Evolutionary conservation across 208 protist genomes (phyloP).

Genomic region (Vickermania ingenoplastis): DNA sequence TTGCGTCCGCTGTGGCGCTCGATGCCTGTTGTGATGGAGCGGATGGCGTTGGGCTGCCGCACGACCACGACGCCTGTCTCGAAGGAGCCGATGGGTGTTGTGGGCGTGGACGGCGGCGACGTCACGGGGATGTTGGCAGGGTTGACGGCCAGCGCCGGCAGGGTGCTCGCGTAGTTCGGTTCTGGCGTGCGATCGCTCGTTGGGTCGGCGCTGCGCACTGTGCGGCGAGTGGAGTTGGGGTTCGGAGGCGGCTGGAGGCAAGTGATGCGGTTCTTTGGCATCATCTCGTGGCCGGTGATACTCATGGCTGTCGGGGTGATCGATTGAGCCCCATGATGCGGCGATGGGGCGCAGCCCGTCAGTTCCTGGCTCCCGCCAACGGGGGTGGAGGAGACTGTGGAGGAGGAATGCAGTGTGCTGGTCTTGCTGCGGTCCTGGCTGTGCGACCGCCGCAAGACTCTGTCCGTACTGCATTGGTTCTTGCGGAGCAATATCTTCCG

Average conservation of each 20-base stretch:
- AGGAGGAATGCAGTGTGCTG: too few relatives aligned
- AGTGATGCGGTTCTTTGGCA: not conserved
- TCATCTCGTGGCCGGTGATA: too few relatives aligned
- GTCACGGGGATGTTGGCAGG: not conserved
- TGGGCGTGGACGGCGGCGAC: not conserved
- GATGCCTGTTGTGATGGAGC: not conserved
- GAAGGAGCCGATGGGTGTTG: not conserved
- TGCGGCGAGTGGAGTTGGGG: not conserved
- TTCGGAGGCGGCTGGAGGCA: too few relatives aligned
- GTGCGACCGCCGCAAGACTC: not conserved
- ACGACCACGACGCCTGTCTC: not conserved
- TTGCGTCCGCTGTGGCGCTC: too few relatives aligned
- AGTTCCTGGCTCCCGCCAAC: too few relatives aligned
- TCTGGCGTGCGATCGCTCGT: not conserved
- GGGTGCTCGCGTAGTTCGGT: not conserved
- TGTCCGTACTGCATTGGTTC: not conserved
- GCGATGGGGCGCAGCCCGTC: too few relatives aligned
- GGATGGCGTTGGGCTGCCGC: not conserved
- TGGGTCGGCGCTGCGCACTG: not conserved
- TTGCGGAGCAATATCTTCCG: not conserved
- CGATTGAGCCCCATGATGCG: too few relatives aligned
- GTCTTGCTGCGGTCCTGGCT: not conserved
- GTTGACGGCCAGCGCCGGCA: not conserved
- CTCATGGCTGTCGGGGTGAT: too few relatives aligned
- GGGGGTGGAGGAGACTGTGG: too few relatives aligned